phyloP scores from a whole-genome alignment of 2,329 filamentous ascomycete species.

The Basipetospora chlamydospora region DNA sequence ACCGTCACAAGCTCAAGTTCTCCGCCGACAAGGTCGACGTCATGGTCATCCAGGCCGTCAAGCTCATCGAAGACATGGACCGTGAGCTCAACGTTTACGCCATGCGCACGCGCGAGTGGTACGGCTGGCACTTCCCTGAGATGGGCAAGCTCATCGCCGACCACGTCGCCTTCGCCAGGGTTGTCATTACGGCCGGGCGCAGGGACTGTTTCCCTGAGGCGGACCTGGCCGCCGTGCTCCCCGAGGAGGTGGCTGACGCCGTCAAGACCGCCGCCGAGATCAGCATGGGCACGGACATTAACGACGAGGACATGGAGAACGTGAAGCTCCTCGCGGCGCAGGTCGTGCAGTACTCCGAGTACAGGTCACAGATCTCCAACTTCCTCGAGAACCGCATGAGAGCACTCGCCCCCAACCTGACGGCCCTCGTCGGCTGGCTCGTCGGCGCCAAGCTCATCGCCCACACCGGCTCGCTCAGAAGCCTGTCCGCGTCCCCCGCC shows the following conservation, averaged over 20 bases:
- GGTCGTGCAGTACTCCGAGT: slow-evolving; percentile 83
- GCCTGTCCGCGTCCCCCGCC: slow-evolving; percentile 85
- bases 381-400: slow-evolving; percentile 92
- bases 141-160: slow-evolving; percentile 95
- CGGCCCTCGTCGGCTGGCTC: slow-evolving; percentile 79
- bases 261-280: slow-evolving; percentile 92
- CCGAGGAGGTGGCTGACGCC: slow-evolving; percentile 83
- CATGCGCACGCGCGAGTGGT: slow-evolving; percentile 99
- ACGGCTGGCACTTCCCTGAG: slow-evolving; percentile 99
- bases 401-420: slow-evolving; percentile 91
- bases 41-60: slow-evolving; percentile 97
- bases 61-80: slow-evolving; percentile 86
- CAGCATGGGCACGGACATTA: slow-evolving; percentile 97
- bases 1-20: slow-evolving; percentile 96
- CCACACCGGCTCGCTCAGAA: slow-evolving; percentile 87
- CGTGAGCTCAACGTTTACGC: slow-evolving; percentile 98
- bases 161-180: slow-evolving; percentile 83
- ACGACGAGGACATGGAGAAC: slow-evolving; percentile 79
- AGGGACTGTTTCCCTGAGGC: slow-evolving; percentile 61
- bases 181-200: slow-evolving; percentile 82
- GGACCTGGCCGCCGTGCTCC: slow-evolving; percentile 80
- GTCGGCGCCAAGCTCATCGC: slow-evolving; percentile 91
- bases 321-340: slow-evolving; percentile 85
- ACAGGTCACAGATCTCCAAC: slow-evolving; percentile 71
- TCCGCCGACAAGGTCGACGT: slow-evolving; percentile 97